Percentiles rank a stretch among this genome's conserved stretches.
These are phyloP conservation scores for Amborella trichopoda DNA, from an alignment of 164 flowering plant genomes.

Conservation along the genomic window DNA sequence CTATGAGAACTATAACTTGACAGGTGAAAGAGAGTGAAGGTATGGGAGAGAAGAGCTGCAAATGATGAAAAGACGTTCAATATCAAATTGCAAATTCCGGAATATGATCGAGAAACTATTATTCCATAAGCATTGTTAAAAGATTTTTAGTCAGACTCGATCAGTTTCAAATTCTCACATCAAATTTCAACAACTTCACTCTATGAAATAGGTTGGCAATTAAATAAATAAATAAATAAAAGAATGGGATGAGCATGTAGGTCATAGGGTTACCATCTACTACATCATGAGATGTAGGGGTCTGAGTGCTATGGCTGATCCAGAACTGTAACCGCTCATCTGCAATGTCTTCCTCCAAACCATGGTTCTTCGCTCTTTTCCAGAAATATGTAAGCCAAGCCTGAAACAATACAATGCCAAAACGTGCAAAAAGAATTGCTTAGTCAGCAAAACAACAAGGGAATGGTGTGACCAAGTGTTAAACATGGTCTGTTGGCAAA, in stretches of 20 bases:
- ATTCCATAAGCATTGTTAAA: too few relatives aligned
- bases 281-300: constrained; percentile 64
- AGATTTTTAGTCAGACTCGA: too few relatives aligned
- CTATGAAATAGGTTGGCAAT: too few relatives aligned
- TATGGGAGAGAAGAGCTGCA: background rate
- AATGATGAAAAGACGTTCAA: too few relatives aligned
- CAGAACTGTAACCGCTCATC: constrained; percentile 76
- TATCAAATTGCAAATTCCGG: too few relatives aligned
- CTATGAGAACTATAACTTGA: too few relatives aligned
- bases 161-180: too few relatives aligned
- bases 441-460: background rate
- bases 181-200: background rate
- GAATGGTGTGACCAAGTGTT: background rate
- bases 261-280: constrained; percentile 88
- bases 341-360: constrained; percentile 57
- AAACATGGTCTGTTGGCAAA: too few relatives aligned
- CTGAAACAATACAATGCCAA: constrained; percentile 19
- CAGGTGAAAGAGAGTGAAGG: background rate
- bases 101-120: too few relatives aligned
- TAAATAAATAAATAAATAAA: too few relatives aligned
- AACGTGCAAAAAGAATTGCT: background rate
- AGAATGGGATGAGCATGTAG: background rate
- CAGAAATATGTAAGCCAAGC: constrained; percentile 93
- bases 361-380: constrained; percentile 79
- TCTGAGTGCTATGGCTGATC: constrained; percentile 33